phyloP scores from a whole-genome alignment of 805 yeast species.

The Metschnikowia gelsemii region DNA sequence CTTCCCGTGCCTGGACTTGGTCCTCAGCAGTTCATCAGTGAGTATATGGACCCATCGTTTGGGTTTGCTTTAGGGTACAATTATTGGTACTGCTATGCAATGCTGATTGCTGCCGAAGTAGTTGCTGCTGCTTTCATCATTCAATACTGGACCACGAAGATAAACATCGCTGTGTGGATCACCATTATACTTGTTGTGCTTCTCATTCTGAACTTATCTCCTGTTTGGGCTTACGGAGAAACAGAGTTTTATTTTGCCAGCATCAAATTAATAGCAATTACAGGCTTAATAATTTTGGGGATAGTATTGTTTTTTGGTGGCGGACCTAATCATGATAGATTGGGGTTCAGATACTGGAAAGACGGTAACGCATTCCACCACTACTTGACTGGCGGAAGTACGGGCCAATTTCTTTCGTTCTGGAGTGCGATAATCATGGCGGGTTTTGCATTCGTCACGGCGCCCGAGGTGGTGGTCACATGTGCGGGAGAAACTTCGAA shows the following conservation, averaged over 20 bases:
- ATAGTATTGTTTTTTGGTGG: slow-evolving; percentile 23
- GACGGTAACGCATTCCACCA: slow-evolving; percentile 34
- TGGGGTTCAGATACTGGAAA: slow-evolving; percentile 25
- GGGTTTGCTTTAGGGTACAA: slow-evolving; percentile 24
- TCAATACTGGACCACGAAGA: slow-evolving; percentile 23
- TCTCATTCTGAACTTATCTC: slow-evolving; percentile 18
- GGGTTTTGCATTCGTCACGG: slow-evolving; percentile 28
- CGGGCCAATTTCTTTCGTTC: slow-evolving; percentile 24
- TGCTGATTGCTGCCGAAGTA: slow-evolving; percentile 22
- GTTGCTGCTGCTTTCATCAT: slow-evolving; percentile 22
- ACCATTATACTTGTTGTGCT: slow-evolving; percentile 26
- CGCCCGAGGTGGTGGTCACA: slow-evolving; percentile 55
- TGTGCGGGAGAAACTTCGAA: slow-evolving; percentile 60
- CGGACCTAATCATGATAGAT: slow-evolving; percentile 23
- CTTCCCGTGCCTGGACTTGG: slow-evolving; percentile 25
- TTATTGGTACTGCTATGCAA: slow-evolving; percentile 21
- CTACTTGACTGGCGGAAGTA: slow-evolving; percentile 39
- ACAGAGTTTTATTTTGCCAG: slow-evolving; percentile 22
- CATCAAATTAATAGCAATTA: slow-evolving; percentile 21
- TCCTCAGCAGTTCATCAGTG: slow-evolving; percentile 22
- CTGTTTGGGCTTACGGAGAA: slow-evolving; percentile 21
- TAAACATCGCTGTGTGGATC: slow-evolving; percentile 41
- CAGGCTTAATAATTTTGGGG: slow-evolving; percentile 23
- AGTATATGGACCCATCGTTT: slow-evolving; percentile 20
- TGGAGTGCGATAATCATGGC: slow-evolving; percentile 31